Evolutionary conservation across 495 filamentous ascomycete species (phyloP), one percentile per base, ranked within the genome.

Genomic region (Penicilliopsis zonata): DNA sequence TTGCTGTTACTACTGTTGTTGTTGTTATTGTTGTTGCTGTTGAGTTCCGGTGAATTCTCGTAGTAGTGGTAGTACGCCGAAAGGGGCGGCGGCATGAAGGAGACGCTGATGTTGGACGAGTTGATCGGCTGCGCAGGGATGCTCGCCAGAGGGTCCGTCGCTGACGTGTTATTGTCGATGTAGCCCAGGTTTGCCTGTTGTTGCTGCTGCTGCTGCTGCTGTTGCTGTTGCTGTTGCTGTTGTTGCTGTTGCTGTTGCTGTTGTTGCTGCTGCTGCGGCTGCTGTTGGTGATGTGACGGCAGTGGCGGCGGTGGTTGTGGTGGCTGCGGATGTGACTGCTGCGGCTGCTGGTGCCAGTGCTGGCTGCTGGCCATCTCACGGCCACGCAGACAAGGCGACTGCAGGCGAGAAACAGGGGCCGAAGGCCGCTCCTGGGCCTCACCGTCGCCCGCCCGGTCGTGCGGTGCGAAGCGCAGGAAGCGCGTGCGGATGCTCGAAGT

Each of bases 401-500:
- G 49, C 6, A 43, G 40, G 23, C 54, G 50, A 10, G 57, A 63
- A 15, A 33, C 41, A 12, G 59, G 49, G 1, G 50, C 52, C 9
- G 57, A 61, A 4, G 43, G 33, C 12, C 59, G 56, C 10, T 63
- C 59, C n/a, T 58, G 54, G 10, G 38, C 46, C 1, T 65, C 61
- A 23, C 53, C 52, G 29, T 64, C 60, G 9, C 32, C 46, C 10
- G 48, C 55, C n/a, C 60, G 58, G 42, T 67, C 61, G 22, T 55
- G 44, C 2, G 58, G 60, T 18, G 56, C 58, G 33, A 67, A 66
- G 5, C 62, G 75, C 29, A 87, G 73, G 48, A 88, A 88, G 9
- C 81, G 70, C 31, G 74, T 76, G 13, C 80, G 69, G 32, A 90
- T 69, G 26, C 80, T 72, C 16, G 72, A 72, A 2, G 82, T 87